phyloP scores from a whole-genome alignment of 2,329 filamentous ascomycete genomes.

The Pseudofabraea citricarpa region DNA sequence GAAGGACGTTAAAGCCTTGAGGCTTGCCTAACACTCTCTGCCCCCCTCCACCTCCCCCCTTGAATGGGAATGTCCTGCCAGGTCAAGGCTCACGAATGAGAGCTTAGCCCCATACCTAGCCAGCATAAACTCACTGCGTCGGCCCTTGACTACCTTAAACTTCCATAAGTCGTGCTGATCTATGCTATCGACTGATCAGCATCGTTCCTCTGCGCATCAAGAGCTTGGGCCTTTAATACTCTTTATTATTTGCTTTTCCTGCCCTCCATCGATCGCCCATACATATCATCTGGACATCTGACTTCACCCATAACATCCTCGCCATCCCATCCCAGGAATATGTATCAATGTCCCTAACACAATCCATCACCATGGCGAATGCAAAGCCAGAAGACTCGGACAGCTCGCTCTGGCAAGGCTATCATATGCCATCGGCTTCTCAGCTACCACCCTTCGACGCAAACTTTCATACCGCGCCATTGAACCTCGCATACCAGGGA shows the following conservation, averaged over 20 bases:
- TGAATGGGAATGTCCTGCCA: constrained; percentile 10
- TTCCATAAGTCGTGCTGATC: constrained; percentile 17
- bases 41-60: constrained; percentile 12
- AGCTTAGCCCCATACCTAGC: constrained; percentile 22
- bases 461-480: constrained; percentile 17
- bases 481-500: constrained; percentile 21
- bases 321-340: constrained; percentile 11
- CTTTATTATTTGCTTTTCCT: neutral
- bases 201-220: constrained; percentile 10
- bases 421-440: constrained; percentile 20
- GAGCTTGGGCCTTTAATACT: constrained; percentile 10
- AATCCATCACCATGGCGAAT: constrained; percentile 27
- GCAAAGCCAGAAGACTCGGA: constrained; percentile 28
- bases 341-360: constrained; percentile 27
- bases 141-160: constrained; percentile 20
- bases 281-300: constrained; percentile 4
- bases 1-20: constrained; percentile 25
- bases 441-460: constrained; percentile 22
- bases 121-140: constrained; percentile 23
- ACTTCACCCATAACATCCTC: constrained; percentile 14
- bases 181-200: constrained; percentile 18
- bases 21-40: constrained; percentile 20
- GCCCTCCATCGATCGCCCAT: neutral
- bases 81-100: constrained; percentile 22
- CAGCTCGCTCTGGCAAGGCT: constrained; percentile 26